Conservation (phyloP, 2,329 filamentous ascomycete species). For the Monosporascus sp. region DNA sequence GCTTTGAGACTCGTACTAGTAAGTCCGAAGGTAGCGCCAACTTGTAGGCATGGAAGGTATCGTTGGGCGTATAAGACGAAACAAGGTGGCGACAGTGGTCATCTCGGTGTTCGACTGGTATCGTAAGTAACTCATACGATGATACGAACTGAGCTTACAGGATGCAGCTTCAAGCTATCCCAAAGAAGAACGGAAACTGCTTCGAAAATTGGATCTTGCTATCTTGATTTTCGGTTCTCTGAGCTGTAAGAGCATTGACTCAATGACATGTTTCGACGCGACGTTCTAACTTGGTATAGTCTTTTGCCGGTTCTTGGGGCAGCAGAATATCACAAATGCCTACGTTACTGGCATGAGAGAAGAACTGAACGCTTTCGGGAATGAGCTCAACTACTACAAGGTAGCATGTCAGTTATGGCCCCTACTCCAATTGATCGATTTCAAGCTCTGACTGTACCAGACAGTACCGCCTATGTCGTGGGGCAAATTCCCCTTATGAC, state of each 20-base stretch:
- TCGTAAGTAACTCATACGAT: conserved; percentile 11
- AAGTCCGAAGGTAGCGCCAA: no score
- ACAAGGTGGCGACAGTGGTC: conserved; percentile 18
- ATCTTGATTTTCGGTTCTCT: not conserved
- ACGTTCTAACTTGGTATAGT: no score
- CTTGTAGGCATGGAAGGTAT: conserved; percentile 1
- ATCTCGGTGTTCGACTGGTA: conserved; percentile 26
- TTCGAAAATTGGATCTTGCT: conserved; percentile 18
- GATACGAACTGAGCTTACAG: not conserved
- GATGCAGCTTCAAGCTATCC: conserved; percentile 20
- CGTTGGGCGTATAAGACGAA: conserved; percentile 11
- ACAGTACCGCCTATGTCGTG: conserved; percentile 33
- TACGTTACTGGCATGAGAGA: conserved; percentile 25
- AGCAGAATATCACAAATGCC: conserved; percentile 7
- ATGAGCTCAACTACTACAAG: conserved; percentile 11
- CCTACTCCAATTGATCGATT: no score
- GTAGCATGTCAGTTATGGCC: not conserved
- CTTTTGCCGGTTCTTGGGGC: no score
- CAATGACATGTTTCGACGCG: no score
- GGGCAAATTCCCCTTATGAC: conserved; percentile 24
- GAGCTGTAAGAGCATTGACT: conserved; percentile 4
- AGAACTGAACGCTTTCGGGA: conserved; percentile 14
- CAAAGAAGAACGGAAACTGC: conserved; percentile 13
- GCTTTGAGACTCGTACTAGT: no score
- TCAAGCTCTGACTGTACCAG: conserved; percentile 8